These are phyloP conservation scores for Pleurotus platypus DNA, from an alignment of 768 basidiomycete genomes.

Conservation along the genomic window DNA sequence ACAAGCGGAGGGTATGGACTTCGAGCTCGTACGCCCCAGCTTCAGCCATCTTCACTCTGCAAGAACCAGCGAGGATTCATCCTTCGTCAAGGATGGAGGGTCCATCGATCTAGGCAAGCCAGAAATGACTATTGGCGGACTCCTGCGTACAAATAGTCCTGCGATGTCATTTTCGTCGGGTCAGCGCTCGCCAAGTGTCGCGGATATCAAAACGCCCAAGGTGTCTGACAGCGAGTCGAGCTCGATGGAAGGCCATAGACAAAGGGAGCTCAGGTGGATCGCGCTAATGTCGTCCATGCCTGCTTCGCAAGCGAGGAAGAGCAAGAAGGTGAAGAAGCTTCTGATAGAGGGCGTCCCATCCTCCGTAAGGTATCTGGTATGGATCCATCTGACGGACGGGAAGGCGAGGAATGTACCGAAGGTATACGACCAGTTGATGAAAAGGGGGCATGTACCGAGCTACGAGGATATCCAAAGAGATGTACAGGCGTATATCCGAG, in stretches of 20 bases:
- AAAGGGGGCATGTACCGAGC: slow-evolving; percentile 46
- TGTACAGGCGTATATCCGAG: slow-evolving; percentile 47
- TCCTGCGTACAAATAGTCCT: slow-evolving; percentile 39
- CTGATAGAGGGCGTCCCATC: slow-evolving; percentile 78
- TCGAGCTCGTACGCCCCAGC: slow-evolving; percentile 70
- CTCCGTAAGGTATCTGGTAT: slow-evolving; percentile 80
- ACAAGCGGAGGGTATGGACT: slow-evolving; percentile 80
- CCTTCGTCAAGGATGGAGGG: slow-evolving; percentile 23
- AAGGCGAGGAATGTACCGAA: slow-evolving; percentile 67
- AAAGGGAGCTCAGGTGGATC: slow-evolving; percentile 79
- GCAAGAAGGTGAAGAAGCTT: slow-evolving; percentile 74
- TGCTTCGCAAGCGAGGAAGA: slow-evolving; percentile 66
- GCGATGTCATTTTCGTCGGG: slow-evolving; percentile 36
- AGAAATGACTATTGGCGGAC: slow-evolving; percentile 8
- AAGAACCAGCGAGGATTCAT: slow-evolving; percentile 55
- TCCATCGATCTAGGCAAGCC: slow-evolving; percentile 27
- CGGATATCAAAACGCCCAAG: slow-evolving; percentile 13
- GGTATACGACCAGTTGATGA: slow-evolving; percentile 62
- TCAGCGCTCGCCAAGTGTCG: slow-evolving; percentile 22
- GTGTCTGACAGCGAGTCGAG: slow-evolving; percentile 27
- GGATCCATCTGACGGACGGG: slow-evolving; percentile 71
- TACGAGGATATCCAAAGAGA: slow-evolving; percentile 54
- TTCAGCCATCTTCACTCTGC: slow-evolving; percentile 36
- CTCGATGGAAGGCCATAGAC: slow-evolving; percentile 50
- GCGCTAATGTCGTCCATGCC: slow-evolving; percentile 50